These are phyloP conservation scores for Dalbergia cochinchinensis DNA, from an alignment of 306 rosid genomes.

Conservation along the genomic window DNA sequence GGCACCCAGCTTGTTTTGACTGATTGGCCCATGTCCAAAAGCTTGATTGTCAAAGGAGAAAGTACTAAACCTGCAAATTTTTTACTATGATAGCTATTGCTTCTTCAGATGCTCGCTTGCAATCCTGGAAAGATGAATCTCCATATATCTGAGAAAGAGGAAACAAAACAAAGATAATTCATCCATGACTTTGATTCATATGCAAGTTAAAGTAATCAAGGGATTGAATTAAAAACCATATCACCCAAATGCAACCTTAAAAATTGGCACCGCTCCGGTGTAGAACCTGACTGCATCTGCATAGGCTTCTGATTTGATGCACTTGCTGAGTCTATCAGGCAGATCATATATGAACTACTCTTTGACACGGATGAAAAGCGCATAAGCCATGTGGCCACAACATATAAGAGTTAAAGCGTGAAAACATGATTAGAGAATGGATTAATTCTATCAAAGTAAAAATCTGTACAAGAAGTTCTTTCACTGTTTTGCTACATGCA, in stretches of 20 bases:
- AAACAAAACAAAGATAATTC: conserved; percentile 33
- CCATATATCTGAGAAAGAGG: conserved; percentile 76
- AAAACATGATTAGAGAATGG: conserved; percentile 1
- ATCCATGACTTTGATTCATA: conserved; percentile 31
- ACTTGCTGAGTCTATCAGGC: conserved; percentile 89
- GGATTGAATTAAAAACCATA: conserved; percentile 42
- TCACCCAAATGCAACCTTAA: conserved; percentile 65
- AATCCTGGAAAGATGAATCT: conserved; percentile 87
- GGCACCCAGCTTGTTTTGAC: conserved; percentile 33
- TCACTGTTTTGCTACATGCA: conserved; percentile 12
- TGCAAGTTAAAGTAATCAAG: conserved; percentile 27
- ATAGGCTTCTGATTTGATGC: conserved; percentile 87
- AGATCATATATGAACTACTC: conserved; percentile 93
- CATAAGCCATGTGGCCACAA: conserved; percentile 37
- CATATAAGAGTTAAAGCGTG: background rate
- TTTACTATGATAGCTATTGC: conserved; percentile 72
- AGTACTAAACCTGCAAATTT: conserved; percentile 74
- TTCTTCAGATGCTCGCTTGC: conserved; percentile 94
- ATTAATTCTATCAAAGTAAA: background rate
- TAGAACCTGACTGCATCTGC: conserved; percentile 92
- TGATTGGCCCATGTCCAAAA: conserved; percentile 3
- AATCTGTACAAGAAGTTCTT: background rate
- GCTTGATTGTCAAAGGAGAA: conserved; percentile 23
- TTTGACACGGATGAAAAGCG: conserved; percentile 47
- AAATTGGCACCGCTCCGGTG: conserved; percentile 93